phyloP scores from a whole-genome alignment of 164 flowering plant genomes.

The Amborella trichopoda region DNA sequence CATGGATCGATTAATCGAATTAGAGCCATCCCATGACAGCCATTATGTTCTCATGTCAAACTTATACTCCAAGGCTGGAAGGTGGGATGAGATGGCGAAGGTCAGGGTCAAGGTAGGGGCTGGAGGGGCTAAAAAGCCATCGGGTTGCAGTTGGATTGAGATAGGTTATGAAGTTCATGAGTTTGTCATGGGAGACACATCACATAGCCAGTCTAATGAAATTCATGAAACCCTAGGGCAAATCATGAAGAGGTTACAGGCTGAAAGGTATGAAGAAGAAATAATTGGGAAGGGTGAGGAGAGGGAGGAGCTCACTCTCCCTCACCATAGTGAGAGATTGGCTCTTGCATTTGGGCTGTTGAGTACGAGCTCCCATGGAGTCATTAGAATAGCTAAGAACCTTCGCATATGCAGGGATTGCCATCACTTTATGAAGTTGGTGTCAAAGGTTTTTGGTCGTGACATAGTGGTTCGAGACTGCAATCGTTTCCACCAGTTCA shows the following conservation, averaged over 20 bases:
- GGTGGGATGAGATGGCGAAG: constrained; percentile 5
- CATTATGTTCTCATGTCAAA: constrained; percentile 12
- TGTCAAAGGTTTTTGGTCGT: constrained; percentile 5
- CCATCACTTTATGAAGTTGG: constrained; percentile 6
- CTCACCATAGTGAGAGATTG: constrained; percentile 7
- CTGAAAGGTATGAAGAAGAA: too few species aligned
- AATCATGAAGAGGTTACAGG: too few species aligned
- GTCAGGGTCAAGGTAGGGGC: constrained; percentile 6
- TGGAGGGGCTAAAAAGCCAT: constrained; percentile 5
- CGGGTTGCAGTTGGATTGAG: constrained; percentile 15
- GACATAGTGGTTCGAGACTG: constrained; percentile 6
- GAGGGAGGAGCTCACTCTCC: not conserved
- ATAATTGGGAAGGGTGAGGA: constrained; percentile 6
- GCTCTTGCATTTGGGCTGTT: constrained; percentile 10
- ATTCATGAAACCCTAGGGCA: constrained; percentile 8
- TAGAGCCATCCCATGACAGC: constrained; percentile 14
- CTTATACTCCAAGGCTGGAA: constrained; percentile 1
- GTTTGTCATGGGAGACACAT: constrained; percentile 6
- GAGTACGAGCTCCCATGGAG: constrained; percentile 1
- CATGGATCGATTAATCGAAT: constrained; percentile 6
- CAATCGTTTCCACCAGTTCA: constrained; percentile 11
- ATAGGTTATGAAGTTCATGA: constrained; percentile 3
- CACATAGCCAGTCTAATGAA: constrained; percentile 6
- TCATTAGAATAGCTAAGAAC: constrained; percentile 10
- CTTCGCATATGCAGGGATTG: constrained; percentile 9